Percentiles rank a stretch among this genome's conserved stretches.
Evolutionary conservation across 2,329 filamentous ascomycete species (phyloP).

Genomic region (Venturia pyrina): DNA sequence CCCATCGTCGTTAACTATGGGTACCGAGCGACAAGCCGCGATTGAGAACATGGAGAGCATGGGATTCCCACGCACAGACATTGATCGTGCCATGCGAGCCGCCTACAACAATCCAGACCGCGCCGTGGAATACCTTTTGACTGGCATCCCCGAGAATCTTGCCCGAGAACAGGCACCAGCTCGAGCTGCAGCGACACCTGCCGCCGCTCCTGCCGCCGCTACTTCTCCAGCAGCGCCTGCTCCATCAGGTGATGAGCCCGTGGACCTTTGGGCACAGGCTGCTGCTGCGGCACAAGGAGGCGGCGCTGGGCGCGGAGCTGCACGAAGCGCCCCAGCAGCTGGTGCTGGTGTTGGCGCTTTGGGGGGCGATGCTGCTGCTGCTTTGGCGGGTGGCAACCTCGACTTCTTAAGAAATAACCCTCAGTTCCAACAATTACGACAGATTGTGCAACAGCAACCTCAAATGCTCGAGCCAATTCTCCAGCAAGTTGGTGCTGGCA

Average conservation of each 20-base stretch:
- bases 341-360: slow-evolving; percentile 37
- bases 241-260: slow-evolving; percentile 46
- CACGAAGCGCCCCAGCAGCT: slow-evolving; percentile 33
- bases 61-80: slow-evolving; percentile 83
- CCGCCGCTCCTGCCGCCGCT: slow-evolving; percentile 23
- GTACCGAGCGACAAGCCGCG: slow-evolving; percentile 68
- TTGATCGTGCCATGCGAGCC: slow-evolving; percentile 88
- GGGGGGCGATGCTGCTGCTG: slow-evolving; percentile 40
- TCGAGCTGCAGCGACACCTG: slow-evolving; percentile 31
- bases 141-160: slow-evolving; percentile 78
- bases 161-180: slow-evolving; percentile 57
- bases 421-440: slow-evolving; percentile 94
- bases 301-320: slow-evolving; percentile 33
- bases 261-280: slow-evolving; percentile 90
- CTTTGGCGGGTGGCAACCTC: slow-evolving; percentile 60
- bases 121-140: slow-evolving; percentile 91
- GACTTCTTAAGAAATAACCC: slow-evolving; percentile 92
- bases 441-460: slow-evolving; percentile 94
- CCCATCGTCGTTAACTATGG: slow-evolving; percentile 76
- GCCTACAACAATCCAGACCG: slow-evolving; percentile 96
- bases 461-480: slow-evolving; percentile 98
- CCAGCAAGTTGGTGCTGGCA: slow-evolving; percentile 88
- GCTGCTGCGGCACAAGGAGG: slow-evolving; percentile 58
- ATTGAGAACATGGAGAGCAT: slow-evolving; percentile 93
- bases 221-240: slow-evolving; percentile 35